Evolutionary conservation across 2,329 filamentous ascomycete species (phyloP).

Genomic region (Fusarium continuum): DNA sequence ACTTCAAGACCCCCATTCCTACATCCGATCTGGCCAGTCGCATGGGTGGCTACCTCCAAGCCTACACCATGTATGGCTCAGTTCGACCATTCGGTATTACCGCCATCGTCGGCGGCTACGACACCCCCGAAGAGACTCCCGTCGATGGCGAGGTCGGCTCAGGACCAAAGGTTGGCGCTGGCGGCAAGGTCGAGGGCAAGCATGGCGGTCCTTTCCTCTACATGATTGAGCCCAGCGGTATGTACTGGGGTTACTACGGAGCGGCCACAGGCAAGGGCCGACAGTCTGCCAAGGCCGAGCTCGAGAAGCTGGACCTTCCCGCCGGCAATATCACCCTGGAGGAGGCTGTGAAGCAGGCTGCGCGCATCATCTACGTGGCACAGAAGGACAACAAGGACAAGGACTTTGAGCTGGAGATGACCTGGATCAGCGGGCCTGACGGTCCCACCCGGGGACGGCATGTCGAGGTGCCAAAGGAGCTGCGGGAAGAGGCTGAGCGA

Average conservation of each 20-base stretch:
- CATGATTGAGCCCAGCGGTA: constrained; percentile 98
- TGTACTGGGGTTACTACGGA: constrained; percentile 99
- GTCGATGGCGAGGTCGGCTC: constrained; percentile 91
- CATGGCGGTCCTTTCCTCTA: constrained; percentile 93
- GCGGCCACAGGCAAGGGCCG: constrained; percentile 96
- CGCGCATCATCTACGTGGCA: constrained; percentile 94
- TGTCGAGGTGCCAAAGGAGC: constrained; percentile 89
- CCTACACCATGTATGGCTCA: constrained; percentile 96
- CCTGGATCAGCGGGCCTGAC: constrained; percentile 87
- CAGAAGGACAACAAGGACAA: constrained; percentile 99
- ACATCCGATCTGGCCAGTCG: constrained; percentile 87
- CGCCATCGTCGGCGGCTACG: constrained; percentile 91
- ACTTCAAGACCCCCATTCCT: constrained; percentile 94
- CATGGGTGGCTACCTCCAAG: constrained; percentile 96
- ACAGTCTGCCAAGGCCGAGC: constrained; percentile 95
- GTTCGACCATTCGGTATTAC: constrained; percentile 97
- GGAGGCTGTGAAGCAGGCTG: constrained; percentile 94
- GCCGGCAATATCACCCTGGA: constrained; percentile 79
- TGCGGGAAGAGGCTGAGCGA: constrained; percentile 91
- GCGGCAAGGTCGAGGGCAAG: constrained; percentile 79
- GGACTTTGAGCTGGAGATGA: constrained; percentile 99
- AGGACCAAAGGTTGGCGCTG: constrained; percentile 80
- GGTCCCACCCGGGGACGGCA: constrained; percentile 94
- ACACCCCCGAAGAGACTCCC: constrained; percentile 83
- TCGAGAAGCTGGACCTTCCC: constrained; percentile 94